A percentile compares a stretch with the other conserved stretches of the same genome.
These are phyloP conservation scores for Aspergillus ibericus DNA, from an alignment of 2,329 filamentous ascomycete species.

Conservation along the genomic window DNA sequence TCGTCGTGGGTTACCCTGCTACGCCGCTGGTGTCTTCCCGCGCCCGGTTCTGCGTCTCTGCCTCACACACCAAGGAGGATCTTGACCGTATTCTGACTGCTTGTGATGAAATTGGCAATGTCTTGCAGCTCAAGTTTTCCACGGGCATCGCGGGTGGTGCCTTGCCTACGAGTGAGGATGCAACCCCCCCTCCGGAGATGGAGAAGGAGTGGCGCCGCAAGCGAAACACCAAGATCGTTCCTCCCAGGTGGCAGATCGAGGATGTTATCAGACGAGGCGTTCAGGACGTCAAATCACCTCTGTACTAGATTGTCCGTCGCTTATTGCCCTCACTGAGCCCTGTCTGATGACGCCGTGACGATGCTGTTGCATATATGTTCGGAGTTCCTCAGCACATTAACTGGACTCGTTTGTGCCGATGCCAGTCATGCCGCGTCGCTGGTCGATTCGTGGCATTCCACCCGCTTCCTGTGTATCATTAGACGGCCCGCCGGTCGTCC, in stretches of 20 bases:
- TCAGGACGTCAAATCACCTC: slow-evolving; percentile 70
- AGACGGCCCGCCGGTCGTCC: slow-evolving; percentile 3
- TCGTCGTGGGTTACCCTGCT: slow-evolving; percentile 95
- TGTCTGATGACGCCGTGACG: background rate
- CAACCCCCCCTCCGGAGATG: slow-evolving; percentile 62
- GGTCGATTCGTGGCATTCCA: slow-evolving; percentile 14
- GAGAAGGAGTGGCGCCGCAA: slow-evolving; percentile 65
- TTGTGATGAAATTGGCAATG: slow-evolving; percentile 88
- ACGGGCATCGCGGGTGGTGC: slow-evolving; percentile 89
- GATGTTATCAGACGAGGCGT: slow-evolving; percentile 73
- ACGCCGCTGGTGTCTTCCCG: slow-evolving; percentile 93
- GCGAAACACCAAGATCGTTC: slow-evolving; percentile 54
- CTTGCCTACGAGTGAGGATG: slow-evolving; percentile 62
- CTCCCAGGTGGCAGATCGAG: slow-evolving; percentile 77
- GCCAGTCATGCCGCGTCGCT: slow-evolving; percentile 37
- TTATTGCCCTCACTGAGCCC: slow-evolving; percentile 3
- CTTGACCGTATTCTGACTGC: slow-evolving; percentile 84
- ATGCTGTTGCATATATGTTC: slow-evolving; percentile 12
- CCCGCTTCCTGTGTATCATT: slow-evolving; percentile 18
- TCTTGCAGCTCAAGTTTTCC: slow-evolving; percentile 95
- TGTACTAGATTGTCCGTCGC: slow-evolving; percentile 54
- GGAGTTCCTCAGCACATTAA: slow-evolving; percentile 14
- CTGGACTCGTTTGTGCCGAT: slow-evolving; percentile 33
- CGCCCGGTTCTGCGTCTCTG: slow-evolving; percentile 91
- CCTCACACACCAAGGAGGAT: slow-evolving; percentile 97